A percentile compares a stretch with the other conserved stretches of the same genome.
phyloP scores from a whole-genome alignment of 345 rosid species.

The Aquilaria malaccensis region DNA sequence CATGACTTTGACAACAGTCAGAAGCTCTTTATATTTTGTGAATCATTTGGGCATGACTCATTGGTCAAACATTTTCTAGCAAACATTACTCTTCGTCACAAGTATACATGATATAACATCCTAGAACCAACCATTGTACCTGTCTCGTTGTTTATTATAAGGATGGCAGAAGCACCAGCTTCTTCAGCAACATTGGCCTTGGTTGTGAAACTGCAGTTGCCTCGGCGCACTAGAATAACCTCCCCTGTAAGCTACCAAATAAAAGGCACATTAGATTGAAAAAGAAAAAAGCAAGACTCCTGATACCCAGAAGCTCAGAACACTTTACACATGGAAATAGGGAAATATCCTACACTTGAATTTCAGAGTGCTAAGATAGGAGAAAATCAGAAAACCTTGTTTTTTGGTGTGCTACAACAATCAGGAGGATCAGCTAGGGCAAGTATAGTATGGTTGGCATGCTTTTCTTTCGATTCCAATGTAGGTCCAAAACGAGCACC shows the following conservation, averaged over 20 bases:
- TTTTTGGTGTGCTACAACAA: conserved; percentile 43
- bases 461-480: conserved; percentile 61
- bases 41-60: no score
- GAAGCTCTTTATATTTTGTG: no score
- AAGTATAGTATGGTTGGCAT: conserved; percentile 41
- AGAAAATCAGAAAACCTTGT: conserved; percentile 34
- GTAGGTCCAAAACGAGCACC: conserved; percentile 77
- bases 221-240: conserved; percentile 51
- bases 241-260: conserved; percentile 40
- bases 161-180: conserved; percentile 58
- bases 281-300: background rate
- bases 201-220: conserved; percentile 60
- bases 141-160: conserved; percentile 49
- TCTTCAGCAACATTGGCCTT: conserved; percentile 54
- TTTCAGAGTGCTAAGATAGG: background rate
- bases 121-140: conserved; percentile 19
- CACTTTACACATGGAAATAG: no score
- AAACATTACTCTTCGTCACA: no score
- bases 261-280: conserved; percentile 11
- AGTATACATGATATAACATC: no score
- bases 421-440: conserved; percentile 62
- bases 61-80: no score
- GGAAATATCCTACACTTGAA: no score
- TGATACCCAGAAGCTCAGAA: no score
- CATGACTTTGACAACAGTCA: no score